These are phyloP conservation scores for Talaromyces thailandensis DNA, from an alignment of 495 filamentous ascomycete species.

Conservation along the genomic window DNA sequence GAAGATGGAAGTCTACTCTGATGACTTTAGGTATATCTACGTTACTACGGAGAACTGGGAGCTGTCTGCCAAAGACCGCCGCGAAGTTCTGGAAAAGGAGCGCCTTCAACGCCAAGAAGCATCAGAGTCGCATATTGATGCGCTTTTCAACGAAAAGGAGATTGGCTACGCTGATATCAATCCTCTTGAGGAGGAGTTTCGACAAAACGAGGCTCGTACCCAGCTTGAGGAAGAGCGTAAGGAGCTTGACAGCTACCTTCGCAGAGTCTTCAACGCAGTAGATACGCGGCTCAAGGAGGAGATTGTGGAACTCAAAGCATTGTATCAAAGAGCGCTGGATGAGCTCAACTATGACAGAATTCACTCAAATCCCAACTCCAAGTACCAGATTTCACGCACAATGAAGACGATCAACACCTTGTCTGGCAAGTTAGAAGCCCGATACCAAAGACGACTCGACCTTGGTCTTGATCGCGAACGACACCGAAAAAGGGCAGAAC, in stretches of 20 bases:
- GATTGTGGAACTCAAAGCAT: constrained; percentile 40
- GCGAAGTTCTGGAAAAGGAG: constrained; percentile 35
- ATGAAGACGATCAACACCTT: constrained; percentile 40
- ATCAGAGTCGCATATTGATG: constrained; percentile 44
- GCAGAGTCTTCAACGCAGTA: constrained; percentile 41
- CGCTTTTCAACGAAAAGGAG: constrained; percentile 48
- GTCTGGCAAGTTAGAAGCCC: constrained; percentile 38
- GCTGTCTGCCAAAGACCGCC: constrained; percentile 26
- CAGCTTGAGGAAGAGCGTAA: constrained; percentile 47
- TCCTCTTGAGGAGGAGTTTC: constrained; percentile 51
- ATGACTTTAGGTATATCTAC: constrained; percentile 43
- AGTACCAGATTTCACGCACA: constrained; percentile 30
- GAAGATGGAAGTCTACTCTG: constrained; percentile 24
- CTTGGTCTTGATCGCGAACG: constrained; percentile 43
- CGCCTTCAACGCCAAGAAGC: constrained; percentile 44
- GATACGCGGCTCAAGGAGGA: constrained; percentile 44
- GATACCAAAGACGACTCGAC: constrained; percentile 41
- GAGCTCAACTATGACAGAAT: constrained; percentile 26
- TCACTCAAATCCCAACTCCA: constrained; percentile 29
- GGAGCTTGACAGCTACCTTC: constrained; percentile 45
- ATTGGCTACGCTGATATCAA: constrained; percentile 56
- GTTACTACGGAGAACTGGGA: constrained; percentile 40
- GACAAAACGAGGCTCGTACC: constrained; percentile 40
- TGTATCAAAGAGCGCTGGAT: constrained; percentile 36
- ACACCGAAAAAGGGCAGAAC: constrained; percentile 42